Base-by-base conservation (phyloP, 441 rosid genomes). In the Populus hybrid region DNA sequence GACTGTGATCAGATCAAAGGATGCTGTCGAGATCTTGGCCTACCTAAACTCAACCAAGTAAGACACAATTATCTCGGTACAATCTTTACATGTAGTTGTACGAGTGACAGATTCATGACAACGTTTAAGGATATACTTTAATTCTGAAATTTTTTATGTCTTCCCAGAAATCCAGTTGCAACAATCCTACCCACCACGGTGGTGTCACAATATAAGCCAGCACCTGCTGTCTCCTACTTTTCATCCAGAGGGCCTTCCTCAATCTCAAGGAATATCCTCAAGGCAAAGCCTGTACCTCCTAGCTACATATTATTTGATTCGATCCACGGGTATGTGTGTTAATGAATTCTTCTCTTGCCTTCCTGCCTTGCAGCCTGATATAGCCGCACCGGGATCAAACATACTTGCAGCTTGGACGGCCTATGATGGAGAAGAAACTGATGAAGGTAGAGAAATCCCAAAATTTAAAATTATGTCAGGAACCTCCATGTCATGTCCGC, bases 401-500 rank as follows among this genome's bases (percentile, higher is more conserved):
- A 90, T 90, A 79, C 88, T 94, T 63, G 98, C 97, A 28, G 97
- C 95, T 7, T 93, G 98, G 98, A 82, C 84, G 10, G 97, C 90
- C 40, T 86, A 89, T 67, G 91, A 90, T 71, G 82, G 85, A 14
- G 40, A 21, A 0, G 76, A 0, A 36, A 78, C 89, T 64, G 82
- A 81, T 0, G 61, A 73, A 80, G 91, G 93, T 53, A 85, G 89
- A 81, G 79, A 80, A 0, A 79, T 90, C 3, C 88, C 94, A 2
- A 73, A 76, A 20, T 94, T 76, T 82, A 88, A 87, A 69, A 80
- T 93, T 24, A 74, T 90, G 34, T 94, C 97, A 2, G 98, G 97
- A 81, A 91, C 97, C 77, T 92, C 98, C 76, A 93, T 94, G 97
- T 79, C 98, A 14, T 87, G 95, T 80, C 97, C 98, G 5, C 97